Percentiles rank a stretch among this genome's conserved stretches.
phyloP scores from a whole-genome alignment of 257 asterid species.

The Solanum ossicruentum region DNA sequence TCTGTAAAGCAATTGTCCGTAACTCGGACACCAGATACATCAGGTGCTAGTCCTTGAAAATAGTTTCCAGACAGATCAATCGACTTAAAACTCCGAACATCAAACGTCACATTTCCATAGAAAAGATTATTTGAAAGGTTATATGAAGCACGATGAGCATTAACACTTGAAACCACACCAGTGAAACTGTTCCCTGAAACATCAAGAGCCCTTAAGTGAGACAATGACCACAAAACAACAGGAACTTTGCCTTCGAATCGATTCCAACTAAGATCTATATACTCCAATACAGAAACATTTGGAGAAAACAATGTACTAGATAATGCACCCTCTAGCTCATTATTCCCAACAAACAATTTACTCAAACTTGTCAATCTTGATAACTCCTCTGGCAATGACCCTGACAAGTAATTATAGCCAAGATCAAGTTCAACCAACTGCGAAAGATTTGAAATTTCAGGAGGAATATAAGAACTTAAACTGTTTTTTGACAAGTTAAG shows the following conservation, averaged over 20 bases:
- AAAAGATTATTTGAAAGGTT: constrained; percentile 53
- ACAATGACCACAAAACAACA: constrained; percentile 16
- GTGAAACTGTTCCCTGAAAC: constrained; percentile 48
- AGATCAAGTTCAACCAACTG: constrained; percentile 37
- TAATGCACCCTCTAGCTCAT: constrained; percentile 30
- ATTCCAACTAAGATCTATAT: constrained; percentile 19
- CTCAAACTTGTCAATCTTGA: constrained; percentile 24
- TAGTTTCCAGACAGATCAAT: constrained; percentile 53
- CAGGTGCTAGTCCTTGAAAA: constrained; percentile 35
- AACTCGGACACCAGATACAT: not conserved
- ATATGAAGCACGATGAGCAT: constrained; percentile 14
- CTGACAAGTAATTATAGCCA: constrained; percentile 35
- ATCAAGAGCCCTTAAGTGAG: constrained; percentile 29
- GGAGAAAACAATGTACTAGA: constrained; percentile 9
- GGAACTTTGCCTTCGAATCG: constrained; percentile 27
- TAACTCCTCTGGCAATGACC: constrained; percentile 28
- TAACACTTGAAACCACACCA: constrained; percentile 22
- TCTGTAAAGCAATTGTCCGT: constrained; percentile 32
- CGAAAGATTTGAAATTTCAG: constrained; percentile 39
- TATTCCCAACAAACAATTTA: constrained; percentile 27
- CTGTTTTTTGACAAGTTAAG: constrained; percentile 45
- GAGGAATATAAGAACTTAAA: constrained; percentile 34
- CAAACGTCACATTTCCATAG: constrained; percentile 33
- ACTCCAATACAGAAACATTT: constrained; percentile 11
- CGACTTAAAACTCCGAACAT: not conserved